Base-by-base conservation (phyloP, 2,329 filamentous ascomycete genomes). In the Karstenula rhodostoma region DNA sequence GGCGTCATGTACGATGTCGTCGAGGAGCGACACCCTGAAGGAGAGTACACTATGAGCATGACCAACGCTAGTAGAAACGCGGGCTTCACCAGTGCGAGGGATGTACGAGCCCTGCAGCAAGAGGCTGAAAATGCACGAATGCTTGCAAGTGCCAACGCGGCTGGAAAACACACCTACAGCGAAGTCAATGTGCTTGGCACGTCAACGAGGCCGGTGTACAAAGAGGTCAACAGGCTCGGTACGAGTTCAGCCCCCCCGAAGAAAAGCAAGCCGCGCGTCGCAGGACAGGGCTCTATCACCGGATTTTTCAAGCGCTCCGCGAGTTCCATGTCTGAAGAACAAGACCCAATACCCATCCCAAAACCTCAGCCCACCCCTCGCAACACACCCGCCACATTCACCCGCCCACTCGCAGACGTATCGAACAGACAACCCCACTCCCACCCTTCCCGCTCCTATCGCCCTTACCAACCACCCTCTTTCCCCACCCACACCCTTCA, bases 251-350 rank as follows among this genome's bases (percentile, higher is more conserved):
- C 29, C 17, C 42, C 19, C 12, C 40, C 62, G 12, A 76, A 68
- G 44, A 59, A 58, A 37, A 49, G 49, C 3, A 77, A 78, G 71
- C 78, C 77, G 55, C 78, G 77, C 68, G 76, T 72, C 23, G 76
- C 80, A 61, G 81, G 80, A 1, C 85, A 87, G 69, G 83, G 82
- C 27, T 82, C 75, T 51, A 84, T 88, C 48, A 80, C 82, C 4
- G 81, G 73, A 59, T 87, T 86, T 73, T 87, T 87, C 65, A 73
- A 73, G 17, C 75, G 74, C 63, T 69, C 75, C 23, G 59, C 53
- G 1, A 63, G 66, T 32, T 66, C 61, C 6, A 27, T 66, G 4
- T 63, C 67, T 10, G 65, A 63, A 23, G 58, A 63, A 9, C 29
- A 44, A 35, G 63, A 71, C 40, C 32, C 62, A 47, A 17, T 47